Evolutionary conservation across 2,329 filamentous ascomycete species (phyloP).

Genomic region (Verticillium klebahnii): DNA sequence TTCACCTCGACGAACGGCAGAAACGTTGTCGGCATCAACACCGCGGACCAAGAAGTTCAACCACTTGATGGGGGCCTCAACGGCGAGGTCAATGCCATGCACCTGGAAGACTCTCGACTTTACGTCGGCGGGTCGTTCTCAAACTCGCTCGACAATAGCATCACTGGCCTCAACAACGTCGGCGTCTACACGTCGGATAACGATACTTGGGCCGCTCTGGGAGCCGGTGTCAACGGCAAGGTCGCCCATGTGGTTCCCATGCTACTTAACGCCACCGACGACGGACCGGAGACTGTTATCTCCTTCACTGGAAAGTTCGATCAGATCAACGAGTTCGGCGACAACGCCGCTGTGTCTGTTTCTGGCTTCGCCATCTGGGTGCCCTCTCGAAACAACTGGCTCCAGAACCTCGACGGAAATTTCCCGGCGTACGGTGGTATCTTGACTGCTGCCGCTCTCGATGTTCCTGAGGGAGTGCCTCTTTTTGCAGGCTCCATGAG

Average conservation of each 20-base stretch:
- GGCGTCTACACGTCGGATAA: slow-evolving; percentile 68
- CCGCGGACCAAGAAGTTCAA: slow-evolving; percentile 56
- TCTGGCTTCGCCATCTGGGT: slow-evolving; percentile 90
- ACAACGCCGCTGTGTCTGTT: slow-evolving; percentile 55
- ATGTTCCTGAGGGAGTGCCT: slow-evolving; percentile 56
- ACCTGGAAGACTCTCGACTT: slow-evolving; percentile 59
- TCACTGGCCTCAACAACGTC: slow-evolving; percentile 66
- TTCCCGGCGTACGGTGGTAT: slow-evolving; percentile 66
- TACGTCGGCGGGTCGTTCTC: slow-evolving; percentile 87
- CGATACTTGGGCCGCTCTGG: slow-evolving; percentile 72
- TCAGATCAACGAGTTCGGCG: slow-evolving; percentile 63
- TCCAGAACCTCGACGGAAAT: slow-evolving; percentile 68
- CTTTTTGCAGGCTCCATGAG: slow-evolving; percentile 81
- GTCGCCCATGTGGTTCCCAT: slow-evolving; percentile 74
- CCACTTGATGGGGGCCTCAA: slow-evolving; percentile 72
- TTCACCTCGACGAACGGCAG: slow-evolving; percentile 65
- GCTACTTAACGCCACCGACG: slow-evolving; percentile 69
- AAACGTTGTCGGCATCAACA: slow-evolving; percentile 74
- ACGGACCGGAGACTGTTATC: slow-evolving; percentile 67
- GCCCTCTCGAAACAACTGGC: slow-evolving; percentile 78
- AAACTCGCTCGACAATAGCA: slow-evolving; percentile 59
- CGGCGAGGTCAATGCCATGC: slow-evolving; percentile 67
- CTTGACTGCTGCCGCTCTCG: slow-evolving; percentile 64
- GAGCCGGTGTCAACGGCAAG: slow-evolving; percentile 77
- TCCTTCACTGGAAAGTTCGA: slow-evolving; percentile 78